A percentile compares a stretch with the other conserved stretches of the same genome.
Evolutionary conservation across 768 basidiomycete species (phyloP).

Genomic region (Lactarius quietus): DNA sequence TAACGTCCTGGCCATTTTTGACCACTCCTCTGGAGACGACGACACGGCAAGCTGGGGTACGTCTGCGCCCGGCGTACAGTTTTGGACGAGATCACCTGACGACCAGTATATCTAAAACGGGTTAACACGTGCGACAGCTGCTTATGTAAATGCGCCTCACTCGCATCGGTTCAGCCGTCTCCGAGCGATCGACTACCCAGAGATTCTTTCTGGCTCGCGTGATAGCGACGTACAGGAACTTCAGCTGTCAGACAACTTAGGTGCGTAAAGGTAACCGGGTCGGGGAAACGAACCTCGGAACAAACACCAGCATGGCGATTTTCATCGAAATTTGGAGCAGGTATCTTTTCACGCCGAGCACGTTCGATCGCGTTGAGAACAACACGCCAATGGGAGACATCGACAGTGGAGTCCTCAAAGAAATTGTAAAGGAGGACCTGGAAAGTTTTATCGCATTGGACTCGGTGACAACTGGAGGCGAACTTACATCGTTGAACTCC

Average conservation of each 20-base stretch:
- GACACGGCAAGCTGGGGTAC: conserved; percentile 52
- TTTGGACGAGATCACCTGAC: conserved; percentile 42
- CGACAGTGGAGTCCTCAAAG: conserved; percentile 55
- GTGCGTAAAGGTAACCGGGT: background rate
- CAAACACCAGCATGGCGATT: conserved; percentile 41
- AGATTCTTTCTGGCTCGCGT: conserved; percentile 62
- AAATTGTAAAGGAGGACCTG: conserved; percentile 68
- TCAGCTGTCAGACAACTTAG: conserved; percentile 40
- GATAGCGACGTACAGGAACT: conserved; percentile 61
- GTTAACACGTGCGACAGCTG: background rate
- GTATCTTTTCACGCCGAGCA: conserved; percentile 23
- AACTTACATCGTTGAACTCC: conserved; percentile 57
- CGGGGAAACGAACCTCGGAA: conserved; percentile 13
- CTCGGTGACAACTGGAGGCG: background rate
- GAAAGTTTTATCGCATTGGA: background rate
- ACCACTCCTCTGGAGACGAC: conserved; percentile 50
- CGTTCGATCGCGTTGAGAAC: conserved; percentile 41
- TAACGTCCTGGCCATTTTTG: conserved; percentile 36
- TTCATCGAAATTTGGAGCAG: conserved; percentile 47
- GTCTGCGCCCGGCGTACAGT: conserved; percentile 45
- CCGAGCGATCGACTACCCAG: conserved; percentile 61
- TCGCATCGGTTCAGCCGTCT: conserved; percentile 56
- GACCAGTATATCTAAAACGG: conserved; percentile 49
- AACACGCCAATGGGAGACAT: conserved; percentile 53
- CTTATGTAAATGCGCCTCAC: conserved; percentile 36